Percentiles rank a stretch among this genome's conserved stretches.
These are phyloP conservation scores for Tuber umbilicatum DNA, from an alignment of 495 filamentous ascomycete genomes.

Conservation along the genomic window DNA sequence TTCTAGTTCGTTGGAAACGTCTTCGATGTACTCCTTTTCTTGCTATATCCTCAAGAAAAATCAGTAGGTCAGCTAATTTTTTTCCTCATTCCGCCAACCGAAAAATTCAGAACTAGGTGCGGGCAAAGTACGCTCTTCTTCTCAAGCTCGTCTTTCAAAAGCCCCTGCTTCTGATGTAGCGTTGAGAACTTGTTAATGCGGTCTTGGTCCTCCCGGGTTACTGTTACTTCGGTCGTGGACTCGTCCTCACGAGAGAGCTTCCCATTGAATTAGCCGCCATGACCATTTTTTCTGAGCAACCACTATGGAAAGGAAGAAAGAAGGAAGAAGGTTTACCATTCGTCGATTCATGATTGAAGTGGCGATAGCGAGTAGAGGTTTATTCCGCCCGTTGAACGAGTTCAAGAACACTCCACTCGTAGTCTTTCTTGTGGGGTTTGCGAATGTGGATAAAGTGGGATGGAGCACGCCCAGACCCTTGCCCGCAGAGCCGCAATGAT, in stretches of 20 bases:
- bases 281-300: neutral
- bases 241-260: conserved; percentile 94
- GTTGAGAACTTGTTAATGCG: conserved; percentile 98
- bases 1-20: conserved; percentile 83
- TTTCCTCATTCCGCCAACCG: neutral
- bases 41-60: conserved; percentile 57
- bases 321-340: conserved; percentile 11
- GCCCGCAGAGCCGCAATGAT: neutral
- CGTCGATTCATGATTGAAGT: conserved; percentile 27
- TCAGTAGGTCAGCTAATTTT: neutral
- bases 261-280: conserved; percentile 1
- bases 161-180: conserved; percentile 75
- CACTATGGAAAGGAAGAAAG: neutral
- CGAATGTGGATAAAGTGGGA: neutral
- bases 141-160: conserved; percentile 74
- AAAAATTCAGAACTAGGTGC: neutral
- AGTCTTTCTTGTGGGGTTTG: neutral
- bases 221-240: conserved; percentile 67
- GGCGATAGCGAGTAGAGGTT: neutral
- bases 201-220: conserved; percentile 93
- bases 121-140: conserved; percentile 59
- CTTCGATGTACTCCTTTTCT: conserved; percentile 95
- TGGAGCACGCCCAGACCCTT: neutral
- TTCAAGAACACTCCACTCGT: neutral
- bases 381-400: neutral